These are phyloP conservation scores for Acarospora socialis DNA, from an alignment of 2,329 filamentous ascomycete species.

Conservation along the genomic window DNA sequence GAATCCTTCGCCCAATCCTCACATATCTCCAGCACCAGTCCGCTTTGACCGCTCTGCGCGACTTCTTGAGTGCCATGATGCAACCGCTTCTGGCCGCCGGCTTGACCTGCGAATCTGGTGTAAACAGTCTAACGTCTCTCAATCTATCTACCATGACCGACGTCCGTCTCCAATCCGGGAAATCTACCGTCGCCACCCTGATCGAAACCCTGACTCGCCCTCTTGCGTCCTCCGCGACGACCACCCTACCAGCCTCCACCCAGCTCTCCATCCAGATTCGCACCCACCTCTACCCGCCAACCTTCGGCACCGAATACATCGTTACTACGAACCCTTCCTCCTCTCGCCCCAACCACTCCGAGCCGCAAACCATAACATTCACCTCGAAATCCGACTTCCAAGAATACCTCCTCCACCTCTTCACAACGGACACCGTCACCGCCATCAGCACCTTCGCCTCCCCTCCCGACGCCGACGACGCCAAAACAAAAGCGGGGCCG, in stretches of 20 bases:
- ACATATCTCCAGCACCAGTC: conserved; percentile 37
- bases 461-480: no score
- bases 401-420: conserved; percentile 22
- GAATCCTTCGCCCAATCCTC: conserved; percentile 46
- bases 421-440: conserved; percentile 26
- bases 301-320: conserved; percentile 26
- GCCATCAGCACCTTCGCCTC: conserved; percentile 14
- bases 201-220: conserved; percentile 28
- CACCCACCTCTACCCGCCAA: conserved; percentile 21
- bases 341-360: conserved; percentile 18
- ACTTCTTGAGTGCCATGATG: conserved; percentile 12
- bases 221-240: conserved; percentile 30
- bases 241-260: conserved; percentile 21
- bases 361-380: conserved; percentile 22
- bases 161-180: conserved; percentile 12
- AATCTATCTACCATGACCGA: conserved; percentile 12
- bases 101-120: conserved; percentile 18
- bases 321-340: conserved; percentile 19
- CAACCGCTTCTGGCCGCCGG: conserved; percentile 21
- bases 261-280: conserved; percentile 11
- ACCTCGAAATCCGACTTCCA: conserved; percentile 23
- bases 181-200: conserved; percentile 24
- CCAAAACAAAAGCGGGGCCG: no score
- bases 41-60: conserved; percentile 23
- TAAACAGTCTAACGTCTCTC: conserved; percentile 18